Evolutionary conservation across 179 eudicot species (phyloP).

Genomic region (Nepenthes alata): DNA sequence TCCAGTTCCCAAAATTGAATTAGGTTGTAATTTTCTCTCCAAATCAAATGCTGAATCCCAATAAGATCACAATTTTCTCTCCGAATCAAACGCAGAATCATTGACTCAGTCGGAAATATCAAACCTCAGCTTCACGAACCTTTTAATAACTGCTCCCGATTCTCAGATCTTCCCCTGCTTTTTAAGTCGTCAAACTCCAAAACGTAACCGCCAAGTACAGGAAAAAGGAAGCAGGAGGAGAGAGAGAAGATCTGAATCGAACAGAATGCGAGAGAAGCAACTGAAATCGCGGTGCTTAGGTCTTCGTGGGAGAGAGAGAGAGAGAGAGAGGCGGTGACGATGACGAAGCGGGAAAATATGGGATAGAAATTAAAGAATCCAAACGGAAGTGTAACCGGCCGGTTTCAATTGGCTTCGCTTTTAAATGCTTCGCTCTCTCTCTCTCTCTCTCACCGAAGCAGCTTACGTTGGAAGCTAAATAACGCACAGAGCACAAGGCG

Average conservation of each 20-base stretch:
- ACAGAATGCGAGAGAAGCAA: not conserved
- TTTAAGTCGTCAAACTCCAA: slow-evolving; percentile 8
- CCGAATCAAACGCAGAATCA: no score
- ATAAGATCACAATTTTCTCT: not conserved
- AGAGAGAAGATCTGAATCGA: slow-evolving; percentile 4
- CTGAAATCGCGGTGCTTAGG: no score
- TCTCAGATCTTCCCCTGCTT: slow-evolving; percentile 1
- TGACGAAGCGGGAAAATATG: no score
- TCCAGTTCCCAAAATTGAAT: no score
- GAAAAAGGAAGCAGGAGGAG: not conserved
- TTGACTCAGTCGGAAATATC: no score
- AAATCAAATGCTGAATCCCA: no score
- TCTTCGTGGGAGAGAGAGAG: not conserved
- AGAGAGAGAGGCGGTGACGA: not conserved
- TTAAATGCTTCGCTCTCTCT: slow-evolving; percentile 6
- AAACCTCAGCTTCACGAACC: not conserved
- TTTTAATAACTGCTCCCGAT: not conserved
- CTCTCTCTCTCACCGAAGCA: slow-evolving; percentile 1
- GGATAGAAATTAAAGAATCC: no score
- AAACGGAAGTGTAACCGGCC: no score
- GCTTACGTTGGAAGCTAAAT: slow-evolving; percentile 19
- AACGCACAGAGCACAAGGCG: not conserved
- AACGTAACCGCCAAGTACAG: slow-evolving; percentile 12
- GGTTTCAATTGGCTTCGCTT: not conserved
- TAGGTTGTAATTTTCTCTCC: not conserved